These are phyloP conservation scores for Clathrus columnatus DNA, from an alignment of 768 basidiomycete genomes.

Conservation along the genomic window DNA sequence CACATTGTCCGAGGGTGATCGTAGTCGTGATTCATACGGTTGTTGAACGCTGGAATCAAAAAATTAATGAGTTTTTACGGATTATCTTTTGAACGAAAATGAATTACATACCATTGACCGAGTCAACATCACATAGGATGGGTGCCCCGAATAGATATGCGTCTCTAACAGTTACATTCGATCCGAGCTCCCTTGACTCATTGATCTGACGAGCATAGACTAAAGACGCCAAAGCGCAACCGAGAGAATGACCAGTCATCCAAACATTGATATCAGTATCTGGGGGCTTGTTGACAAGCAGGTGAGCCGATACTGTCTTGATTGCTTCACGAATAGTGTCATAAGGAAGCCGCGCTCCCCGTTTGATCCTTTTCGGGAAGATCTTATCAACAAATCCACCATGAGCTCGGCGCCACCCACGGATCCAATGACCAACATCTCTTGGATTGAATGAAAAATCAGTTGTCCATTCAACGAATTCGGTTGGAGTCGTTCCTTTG, in stretches of 20 bases:
- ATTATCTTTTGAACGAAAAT: background rate
- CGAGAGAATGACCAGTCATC: conserved; percentile 16
- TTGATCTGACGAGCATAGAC: conserved; percentile 15
- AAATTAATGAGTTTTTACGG: too few species aligned
- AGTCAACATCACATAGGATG: conserved; percentile 16
- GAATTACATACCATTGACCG: conserved; percentile 11
- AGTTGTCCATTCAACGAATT: conserved; percentile 17
- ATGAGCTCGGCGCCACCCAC: conserved; percentile 16
- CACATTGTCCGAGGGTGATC: conserved; percentile 15
- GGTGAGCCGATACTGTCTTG: conserved; percentile 10
- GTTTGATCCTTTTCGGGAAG: conserved; percentile 13
- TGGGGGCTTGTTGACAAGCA: conserved; percentile 11
- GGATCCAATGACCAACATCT: conserved; percentile 15
- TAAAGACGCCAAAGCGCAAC: conserved; percentile 16
- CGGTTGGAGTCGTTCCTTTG: conserved; percentile 16
- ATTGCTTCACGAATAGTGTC: conserved; percentile 16
- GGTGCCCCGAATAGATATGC: conserved; percentile 17
- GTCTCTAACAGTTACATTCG: conserved; percentile 12
- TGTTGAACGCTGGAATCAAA: conserved; percentile 13
- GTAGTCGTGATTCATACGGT: conserved; percentile 14
- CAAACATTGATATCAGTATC: conserved; percentile 16
- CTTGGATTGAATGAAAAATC: conserved; percentile 15
- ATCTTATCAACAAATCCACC: conserved; percentile 16
- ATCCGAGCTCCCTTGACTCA: conserved; percentile 14
- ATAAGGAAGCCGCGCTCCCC: conserved; percentile 15